Evolutionary conservation across 2,329 filamentous ascomycete species (phyloP), one percentile per base, ranked within the genome.

Genomic region (Alternaria panax): DNA sequence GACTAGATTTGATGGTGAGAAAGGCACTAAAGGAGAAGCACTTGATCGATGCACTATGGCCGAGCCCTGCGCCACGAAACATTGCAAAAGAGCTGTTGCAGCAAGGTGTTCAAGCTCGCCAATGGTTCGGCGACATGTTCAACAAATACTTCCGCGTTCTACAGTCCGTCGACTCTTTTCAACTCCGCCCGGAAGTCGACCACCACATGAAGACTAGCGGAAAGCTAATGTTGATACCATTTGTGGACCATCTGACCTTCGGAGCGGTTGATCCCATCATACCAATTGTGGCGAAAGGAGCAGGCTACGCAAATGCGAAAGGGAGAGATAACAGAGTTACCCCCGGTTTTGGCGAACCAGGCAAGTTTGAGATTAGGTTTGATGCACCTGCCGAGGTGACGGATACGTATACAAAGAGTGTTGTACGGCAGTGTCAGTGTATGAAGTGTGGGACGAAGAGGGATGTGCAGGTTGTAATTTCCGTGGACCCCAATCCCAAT

Each of bases 81-180:
- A 55, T 74, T 3, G 51, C 68, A 5, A 64, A 69, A 8, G 75
- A 75, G 30, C 20, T 75, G 32, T 51, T 76, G 7, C 61, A 71
- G 11, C 75, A 77, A 28, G 75, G 75, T 28, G 71, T 75, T 1
- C 70, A 75, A 47, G 73, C 76, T 1, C 59, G 75, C 9, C 63
- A 65, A 32, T 78, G 75, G 75, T 78, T 76, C 56, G 74, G 74
- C 28, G 75, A 77, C 51, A 78, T 78, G 75, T 77, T 77, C 42
- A 61, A 67, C 16, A 78, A 77, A 59, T 78, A 78, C 57, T 78
- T 78, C 53, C 64, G 57, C 4, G 61, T 67, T 16, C 60, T 78
- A 27, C 71, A 70, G 30, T 67, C 70, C 0, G 52, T 77, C 9
- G 75, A 76, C 5, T 67, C 75, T 11, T 77, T 76, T 25, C 50